Percentiles rank a stretch among this genome's conserved stretches.
Conservation (phyloP, 169 alveolate species). For the Eimeria necatrix region DNA sequence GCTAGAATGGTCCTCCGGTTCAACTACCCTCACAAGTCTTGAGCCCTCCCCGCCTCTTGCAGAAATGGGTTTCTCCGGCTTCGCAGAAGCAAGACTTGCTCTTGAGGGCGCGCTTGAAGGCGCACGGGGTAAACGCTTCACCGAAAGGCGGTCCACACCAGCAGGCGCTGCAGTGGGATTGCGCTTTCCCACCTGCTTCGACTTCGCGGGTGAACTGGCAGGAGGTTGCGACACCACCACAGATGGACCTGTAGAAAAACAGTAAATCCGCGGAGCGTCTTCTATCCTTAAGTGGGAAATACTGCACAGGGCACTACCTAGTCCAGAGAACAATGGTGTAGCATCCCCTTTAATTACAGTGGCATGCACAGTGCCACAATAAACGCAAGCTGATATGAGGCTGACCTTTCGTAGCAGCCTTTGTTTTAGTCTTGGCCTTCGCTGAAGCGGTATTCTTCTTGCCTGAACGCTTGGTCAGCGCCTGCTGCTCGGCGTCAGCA, state of each 20-base stretch:
- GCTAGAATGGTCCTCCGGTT: constrained; percentile 39
- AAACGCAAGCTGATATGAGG: background rate
- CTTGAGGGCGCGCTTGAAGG: constrained; percentile 22
- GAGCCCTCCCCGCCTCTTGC: constrained; percentile 79
- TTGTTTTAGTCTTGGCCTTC: constrained; percentile 40
- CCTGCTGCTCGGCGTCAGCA: constrained; percentile 52
- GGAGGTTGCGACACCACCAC: background rate
- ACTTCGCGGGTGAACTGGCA: constrained; percentile 37
- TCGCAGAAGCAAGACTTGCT: background rate
- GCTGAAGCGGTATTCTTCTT: constrained; percentile 31
- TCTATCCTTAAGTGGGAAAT: too few species aligned
- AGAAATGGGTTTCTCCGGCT: constrained; percentile 34
- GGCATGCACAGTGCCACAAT: background rate
- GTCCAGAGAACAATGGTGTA: too few species aligned
- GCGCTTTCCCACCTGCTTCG: constrained; percentile 23
- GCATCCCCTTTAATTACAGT: background rate
- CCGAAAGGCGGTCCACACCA: constrained; percentile 28
- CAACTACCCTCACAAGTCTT: constrained; percentile 57
- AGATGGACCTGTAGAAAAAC: background rate
- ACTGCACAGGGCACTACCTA: too few species aligned
- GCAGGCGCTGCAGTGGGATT: background rate
- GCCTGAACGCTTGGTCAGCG: background rate
- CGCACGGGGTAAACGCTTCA: constrained; percentile 36
- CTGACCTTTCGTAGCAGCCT: constrained; percentile 46
- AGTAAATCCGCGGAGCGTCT: too few species aligned